Evolutionary conservation across 371 early-diverging fungal species (phyloP).

Genomic region (Blakeslea trispora): DNA sequence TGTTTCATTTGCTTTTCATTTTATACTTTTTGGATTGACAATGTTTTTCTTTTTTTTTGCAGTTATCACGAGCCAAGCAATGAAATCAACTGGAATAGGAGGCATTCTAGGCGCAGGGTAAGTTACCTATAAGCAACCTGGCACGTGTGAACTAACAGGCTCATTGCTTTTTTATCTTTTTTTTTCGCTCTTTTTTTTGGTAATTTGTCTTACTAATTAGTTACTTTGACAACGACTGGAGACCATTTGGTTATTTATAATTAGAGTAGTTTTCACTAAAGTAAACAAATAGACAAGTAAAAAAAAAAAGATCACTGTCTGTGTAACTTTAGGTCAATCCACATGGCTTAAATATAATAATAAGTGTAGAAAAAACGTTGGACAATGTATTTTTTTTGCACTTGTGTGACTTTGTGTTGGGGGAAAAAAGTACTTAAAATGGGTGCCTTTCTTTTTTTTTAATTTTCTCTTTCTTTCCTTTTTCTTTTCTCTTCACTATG

Average conservation of each 20-base stretch:
- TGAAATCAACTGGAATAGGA: slow-evolving; percentile 48
- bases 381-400: not conserved
- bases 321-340: slow-evolving; percentile 8
- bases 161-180: not conserved
- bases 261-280: slow-evolving; percentile 4
- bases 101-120: slow-evolving; percentile 57
- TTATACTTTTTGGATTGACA: not conserved
- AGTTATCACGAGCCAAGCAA: slow-evolving; percentile 44
- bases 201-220: not conserved
- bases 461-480: slow-evolving; percentile 2
- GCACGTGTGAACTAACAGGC: not conserved
- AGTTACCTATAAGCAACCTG: not conserved
- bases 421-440: not conserved
- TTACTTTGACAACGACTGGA: slow-evolving; percentile 33
- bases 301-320: no score
- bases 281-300: no score
- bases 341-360: not conserved
- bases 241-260: slow-evolving; percentile 24
- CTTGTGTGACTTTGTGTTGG: not conserved
- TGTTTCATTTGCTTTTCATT: not conserved
- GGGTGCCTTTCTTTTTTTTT: not conserved
- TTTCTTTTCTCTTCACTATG: slow-evolving; percentile 2
- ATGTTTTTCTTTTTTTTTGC: slow-evolving; percentile 1
- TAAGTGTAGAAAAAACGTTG: not conserved
- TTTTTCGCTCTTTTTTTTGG: not conserved